Base-by-base conservation (phyloP, 345 rosid genomes). In the Geranium rotundifolium region DNA sequence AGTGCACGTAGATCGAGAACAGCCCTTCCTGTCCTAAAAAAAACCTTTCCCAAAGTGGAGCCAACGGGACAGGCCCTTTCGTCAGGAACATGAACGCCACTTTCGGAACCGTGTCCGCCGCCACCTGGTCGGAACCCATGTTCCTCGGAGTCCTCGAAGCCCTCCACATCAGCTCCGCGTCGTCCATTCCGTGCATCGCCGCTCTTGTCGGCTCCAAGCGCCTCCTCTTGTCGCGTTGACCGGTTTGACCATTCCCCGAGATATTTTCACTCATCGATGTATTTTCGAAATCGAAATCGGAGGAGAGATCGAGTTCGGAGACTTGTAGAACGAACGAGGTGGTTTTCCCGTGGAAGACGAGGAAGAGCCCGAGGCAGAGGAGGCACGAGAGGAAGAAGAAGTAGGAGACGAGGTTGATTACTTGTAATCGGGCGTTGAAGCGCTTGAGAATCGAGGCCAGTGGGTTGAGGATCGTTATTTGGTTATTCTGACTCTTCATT, bases 21-120 rank as follows among this genome's bases (percentile, higher is more conserved):
- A 80, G 59, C 29, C 77, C 90, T 66, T 80, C 67, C 61, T 88
- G 73, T 0, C 97, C 95, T 58, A 72, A 61, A 73, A 91, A 91
- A 73, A 91, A 91, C 57, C 66, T 79, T 60, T 88, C 96, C 97
- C 97, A 91, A 60, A 91, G 41, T 14, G 85, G 91, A 72, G 90
- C 95, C 70, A 91, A 61, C 20, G 82, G 62, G 65, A 91, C 81
- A 14, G 81, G 81, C 23, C 91, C 91, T 64, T 80, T 84, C 2
- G 83, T 80, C 82, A 91, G 71, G 79, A 88, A 91, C 97, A 91
- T 56, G 79, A 88, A 88, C 5, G 96, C 97, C 39, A 91, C 78
- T 65, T 86, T 86, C 7, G 85, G 96, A 27, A 73, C 76, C 57
- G 85, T 65, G 4, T 74, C 64, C 61, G 75, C 82, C 20, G 91